These are phyloP conservation scores for Verticillium klebahnii DNA, from an alignment of 2,329 filamentous ascomycete genomes.

Conservation along the genomic window DNA sequence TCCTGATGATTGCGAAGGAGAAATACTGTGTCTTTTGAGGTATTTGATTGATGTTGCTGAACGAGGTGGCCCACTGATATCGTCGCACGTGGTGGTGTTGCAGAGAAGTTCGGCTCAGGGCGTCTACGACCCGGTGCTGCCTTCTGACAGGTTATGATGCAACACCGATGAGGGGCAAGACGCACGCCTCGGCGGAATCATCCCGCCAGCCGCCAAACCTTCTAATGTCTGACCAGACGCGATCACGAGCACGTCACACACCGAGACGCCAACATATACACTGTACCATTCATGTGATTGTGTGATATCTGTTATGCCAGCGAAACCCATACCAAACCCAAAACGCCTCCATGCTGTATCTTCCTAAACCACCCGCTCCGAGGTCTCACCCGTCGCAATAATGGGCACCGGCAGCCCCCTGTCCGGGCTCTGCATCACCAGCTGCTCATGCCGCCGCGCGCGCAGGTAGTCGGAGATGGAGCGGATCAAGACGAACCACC, in stretches of 20 bases:
- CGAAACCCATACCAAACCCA: background rate
- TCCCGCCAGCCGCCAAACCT: too few species aligned
- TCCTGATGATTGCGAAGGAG: background rate
- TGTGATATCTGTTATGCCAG: background rate
- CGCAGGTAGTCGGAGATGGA: constrained; percentile 87
- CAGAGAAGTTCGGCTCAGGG: background rate
- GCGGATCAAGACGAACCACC: constrained; percentile 96
- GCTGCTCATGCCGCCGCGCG: constrained; percentile 83
- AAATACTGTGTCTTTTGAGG: background rate
- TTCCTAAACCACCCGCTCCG: constrained; percentile 67
- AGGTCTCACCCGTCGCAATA: constrained; percentile 77
- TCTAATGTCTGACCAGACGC: too few species aligned
- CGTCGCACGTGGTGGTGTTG: background rate
- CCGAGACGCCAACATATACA: background rate
- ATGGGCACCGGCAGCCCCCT: constrained; percentile 79
- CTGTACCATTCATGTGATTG: background rate
- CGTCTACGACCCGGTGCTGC: background rate
- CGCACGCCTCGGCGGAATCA: background rate
- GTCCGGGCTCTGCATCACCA: constrained; percentile 90
- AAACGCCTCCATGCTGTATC: background rate
- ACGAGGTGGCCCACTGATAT: background rate
- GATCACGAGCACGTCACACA: background rate
- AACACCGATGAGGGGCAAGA: background rate
- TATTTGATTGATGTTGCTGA: background rate
- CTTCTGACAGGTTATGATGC: background rate